Percentiles rank a stretch among this genome's conserved stretches.
Evolutionary conservation across 352 stramenopile genomes (phyloP).

Genomic region (Blastocystis sp.): DNA sequence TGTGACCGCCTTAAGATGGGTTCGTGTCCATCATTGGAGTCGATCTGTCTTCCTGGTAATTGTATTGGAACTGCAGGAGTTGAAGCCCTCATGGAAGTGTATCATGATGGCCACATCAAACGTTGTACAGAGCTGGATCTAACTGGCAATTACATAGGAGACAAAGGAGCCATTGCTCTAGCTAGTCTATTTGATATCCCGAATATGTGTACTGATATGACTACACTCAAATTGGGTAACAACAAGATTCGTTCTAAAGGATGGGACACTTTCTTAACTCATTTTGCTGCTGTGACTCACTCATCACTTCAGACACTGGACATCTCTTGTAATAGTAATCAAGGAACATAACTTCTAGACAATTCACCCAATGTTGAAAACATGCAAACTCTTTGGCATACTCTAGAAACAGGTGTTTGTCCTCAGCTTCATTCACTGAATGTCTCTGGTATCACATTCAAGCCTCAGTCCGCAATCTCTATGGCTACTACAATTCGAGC

Average conservation of each 20-base stretch:
- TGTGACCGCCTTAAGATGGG: constrained; percentile 7
- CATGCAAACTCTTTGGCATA: constrained; percentile 5
- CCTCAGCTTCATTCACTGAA: constrained; percentile 44
- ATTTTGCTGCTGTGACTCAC: constrained; percentile 4
- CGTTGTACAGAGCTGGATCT: not conserved
- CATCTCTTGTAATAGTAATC: not conserved
- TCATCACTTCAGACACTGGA: not conserved
- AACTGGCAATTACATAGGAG: constrained; percentile 25
- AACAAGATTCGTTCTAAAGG: constrained; percentile 47
- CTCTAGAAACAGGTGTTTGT: not conserved
- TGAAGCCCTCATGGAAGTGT: constrained; percentile 24
- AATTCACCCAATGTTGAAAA: constrained; percentile 1
- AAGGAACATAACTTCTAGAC: not conserved
- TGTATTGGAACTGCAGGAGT: not conserved
- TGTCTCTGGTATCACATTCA: constrained; percentile 26
- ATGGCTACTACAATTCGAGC: constrained; percentile 24
- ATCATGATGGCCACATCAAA: constrained; percentile 4
- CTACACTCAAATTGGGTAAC: not conserved
- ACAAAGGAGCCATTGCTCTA: constrained; percentile 35
- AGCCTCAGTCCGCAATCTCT: not conserved
- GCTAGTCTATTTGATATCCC: constrained; percentile 10
- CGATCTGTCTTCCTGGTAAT: constrained; percentile 29
- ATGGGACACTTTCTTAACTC: constrained; percentile 9
- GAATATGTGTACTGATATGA: not conserved
- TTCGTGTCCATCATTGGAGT: constrained; percentile 1